These are phyloP conservation scores for Leucocoprinus leucothites DNA, from an alignment of 768 basidiomycete species.

Conservation along the genomic window DNA sequence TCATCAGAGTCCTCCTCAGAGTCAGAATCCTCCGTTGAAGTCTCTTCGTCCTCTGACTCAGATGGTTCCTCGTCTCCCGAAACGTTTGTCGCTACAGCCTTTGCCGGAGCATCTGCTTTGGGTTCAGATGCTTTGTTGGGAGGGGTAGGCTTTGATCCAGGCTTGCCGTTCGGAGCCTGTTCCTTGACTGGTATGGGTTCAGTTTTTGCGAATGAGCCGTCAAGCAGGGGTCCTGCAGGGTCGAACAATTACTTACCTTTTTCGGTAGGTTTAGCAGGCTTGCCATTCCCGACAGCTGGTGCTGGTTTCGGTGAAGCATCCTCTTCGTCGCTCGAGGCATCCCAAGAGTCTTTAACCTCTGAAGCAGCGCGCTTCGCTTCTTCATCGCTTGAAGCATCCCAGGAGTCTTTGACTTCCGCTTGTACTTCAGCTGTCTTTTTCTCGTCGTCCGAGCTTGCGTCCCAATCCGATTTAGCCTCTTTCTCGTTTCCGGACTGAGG, in stretches of 20 bases:
- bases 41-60: slow-evolving; percentile 12
- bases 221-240: neutral
- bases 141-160: slow-evolving; percentile 19
- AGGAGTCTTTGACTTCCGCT: slow-evolving; percentile 36
- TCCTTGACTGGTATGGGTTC: slow-evolving; percentile 19
- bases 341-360: slow-evolving; percentile 45
- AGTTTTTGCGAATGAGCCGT: neutral
- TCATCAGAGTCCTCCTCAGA: slow-evolving; percentile 46
- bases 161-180: slow-evolving; percentile 23
- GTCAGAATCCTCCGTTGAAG: slow-evolving; percentile 34
- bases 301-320: slow-evolving; percentile 20
- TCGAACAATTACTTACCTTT: slow-evolving; percentile 7
- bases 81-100: neutral
- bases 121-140: slow-evolving; percentile 17
- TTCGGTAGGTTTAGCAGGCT: neutral
- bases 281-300: slow-evolving; percentile 5
- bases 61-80: slow-evolving; percentile 11
- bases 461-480: slow-evolving; percentile 54
- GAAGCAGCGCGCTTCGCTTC: slow-evolving; percentile 18
- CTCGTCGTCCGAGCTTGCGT: slow-evolving; percentile 62
- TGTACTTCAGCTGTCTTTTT: slow-evolving; percentile 21
- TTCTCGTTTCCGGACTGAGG: slow-evolving; percentile 26
- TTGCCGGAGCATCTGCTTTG: slow-evolving; percentile 19
- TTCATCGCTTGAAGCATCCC: slow-evolving; percentile 51
- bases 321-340: slow-evolving; percentile 48